Base-by-base conservation (phyloP, 1,139 yeast genomes). In the Schizosaccharomyces versatilis region DNA sequence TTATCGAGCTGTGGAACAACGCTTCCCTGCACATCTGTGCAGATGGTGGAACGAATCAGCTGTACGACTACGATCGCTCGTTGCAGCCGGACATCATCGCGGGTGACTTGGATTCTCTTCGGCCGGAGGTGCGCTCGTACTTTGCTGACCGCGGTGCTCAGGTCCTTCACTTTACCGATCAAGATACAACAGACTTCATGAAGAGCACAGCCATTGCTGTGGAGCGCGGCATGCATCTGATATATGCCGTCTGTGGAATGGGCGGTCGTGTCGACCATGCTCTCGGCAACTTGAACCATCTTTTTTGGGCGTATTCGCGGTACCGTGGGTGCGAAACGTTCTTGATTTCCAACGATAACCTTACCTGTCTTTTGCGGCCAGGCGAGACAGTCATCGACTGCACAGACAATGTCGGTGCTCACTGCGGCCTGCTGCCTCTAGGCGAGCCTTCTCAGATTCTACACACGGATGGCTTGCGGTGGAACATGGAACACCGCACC, bases 231-330 rank as follows among this genome's bases (percentile, higher is more conserved):
- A 36, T 49, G 3, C 14, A 9, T 38, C 9, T 14, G 19, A 39
- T 49, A 9, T 39, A 19, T 8, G 40, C 36, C 14, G 9, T 38
- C 5, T 38, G 52, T 38, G 41, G 42, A n/a, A 39, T 49, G 42
- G 52, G 40, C 2, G 52, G 52, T 8, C 40, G 52, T 10, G 41
- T 49, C 36, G 52, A 49, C 14, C 52, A 49, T 49, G 42, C 52
- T 38, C n/a, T 39, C 9, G 52, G 52, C 8, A 39, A 38, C 41
- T 17, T 49, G 12, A 39, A 38, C 19, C 52, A 49, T 14, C 41
- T 49, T 8, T 49, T 14, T 14, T 38, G 42, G 42, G 14, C 42
- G 41, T 32, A 32, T 15, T 8, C 41, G 40, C 32, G 15, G 40
- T 38, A 32, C 8, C n/a, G n/a, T 14, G n/a, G n/a, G n/a, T 19